Conservation (phyloP, 495 filamentous ascomycete species). For the Podospora didyma region DNA sequence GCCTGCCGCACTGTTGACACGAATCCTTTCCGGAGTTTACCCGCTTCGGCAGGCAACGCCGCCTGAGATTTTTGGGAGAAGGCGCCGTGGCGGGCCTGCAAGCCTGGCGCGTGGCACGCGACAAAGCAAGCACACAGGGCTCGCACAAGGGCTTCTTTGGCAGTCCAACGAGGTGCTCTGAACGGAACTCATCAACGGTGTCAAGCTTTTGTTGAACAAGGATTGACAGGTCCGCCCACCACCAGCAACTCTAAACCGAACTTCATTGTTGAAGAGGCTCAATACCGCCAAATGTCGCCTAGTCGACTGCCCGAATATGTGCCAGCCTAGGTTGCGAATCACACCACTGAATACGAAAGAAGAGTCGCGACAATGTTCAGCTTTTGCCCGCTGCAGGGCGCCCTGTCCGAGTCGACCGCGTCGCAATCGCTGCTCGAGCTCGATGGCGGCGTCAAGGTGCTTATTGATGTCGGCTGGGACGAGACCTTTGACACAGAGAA, state of each 20-base stretch:
- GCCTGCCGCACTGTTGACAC: conserved; percentile 21
- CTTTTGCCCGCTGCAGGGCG: conserved; percentile 88
- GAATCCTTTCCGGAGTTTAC: conserved; percentile 34
- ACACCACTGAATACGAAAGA: neutral
- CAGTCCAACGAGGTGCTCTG: too few relatives aligned
- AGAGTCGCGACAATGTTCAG: conserved; percentile 68
- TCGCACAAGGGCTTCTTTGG: too few relatives aligned
- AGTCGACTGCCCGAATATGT: conserved; percentile 3
- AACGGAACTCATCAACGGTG: too few relatives aligned
- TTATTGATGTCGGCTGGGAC: conserved; percentile 96
- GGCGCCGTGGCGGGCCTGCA: too few relatives aligned
- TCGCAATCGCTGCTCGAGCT: conserved; percentile 94
- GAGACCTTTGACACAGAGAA: conserved; percentile 76
- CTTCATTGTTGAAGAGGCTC: too few relatives aligned
- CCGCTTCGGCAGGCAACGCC: neutral
- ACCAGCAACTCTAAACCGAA: neutral
- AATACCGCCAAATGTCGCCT: neutral
- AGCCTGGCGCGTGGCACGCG: too few relatives aligned
- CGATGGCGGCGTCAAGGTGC: conserved; percentile 91
- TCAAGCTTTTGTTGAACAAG: too few relatives aligned
- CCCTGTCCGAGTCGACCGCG: conserved; percentile 78
- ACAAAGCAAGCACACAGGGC: too few relatives aligned
- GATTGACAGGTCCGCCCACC: too few relatives aligned
- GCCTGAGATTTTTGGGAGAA: too few relatives aligned
- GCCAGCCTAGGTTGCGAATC: conserved; percentile 8